phyloP scores from a whole-genome alignment of 768 basidiomycete genomes.

The Cubamyces sp. region DNA sequence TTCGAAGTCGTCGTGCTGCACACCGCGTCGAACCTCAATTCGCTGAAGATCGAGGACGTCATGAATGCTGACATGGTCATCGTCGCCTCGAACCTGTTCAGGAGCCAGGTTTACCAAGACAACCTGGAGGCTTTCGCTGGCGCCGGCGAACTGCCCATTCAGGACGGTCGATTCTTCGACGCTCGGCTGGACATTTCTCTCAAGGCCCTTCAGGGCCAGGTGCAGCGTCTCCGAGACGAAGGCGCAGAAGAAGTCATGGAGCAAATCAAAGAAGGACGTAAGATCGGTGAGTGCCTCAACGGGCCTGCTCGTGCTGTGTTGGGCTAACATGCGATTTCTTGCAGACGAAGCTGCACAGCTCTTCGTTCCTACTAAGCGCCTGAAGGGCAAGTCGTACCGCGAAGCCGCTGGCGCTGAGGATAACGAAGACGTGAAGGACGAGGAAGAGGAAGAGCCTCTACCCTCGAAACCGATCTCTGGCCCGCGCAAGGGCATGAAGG shows the following conservation, averaged over 20 bases:
- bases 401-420: slow-evolving; percentile 47
- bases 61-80: slow-evolving; percentile 85
- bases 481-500: slow-evolving; percentile 40
- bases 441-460: not conserved
- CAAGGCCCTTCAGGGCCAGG: slow-evolving; percentile 62
- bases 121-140: slow-evolving; percentile 75
- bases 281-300: slow-evolving; percentile 50
- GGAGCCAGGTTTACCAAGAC: slow-evolving; percentile 73
- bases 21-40: slow-evolving; percentile 72
- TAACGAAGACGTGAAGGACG: slow-evolving; percentile 12
- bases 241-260: slow-evolving; percentile 65
- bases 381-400: slow-evolving; percentile 77
- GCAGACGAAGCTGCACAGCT: slow-evolving; percentile 57
- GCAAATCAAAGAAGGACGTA: slow-evolving; percentile 64
- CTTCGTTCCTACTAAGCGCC: slow-evolving; percentile 59
- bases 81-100: slow-evolving; percentile 85
- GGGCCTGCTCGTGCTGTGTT: not conserved
- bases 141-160: slow-evolving; percentile 68
- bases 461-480: slow-evolving; percentile 3
- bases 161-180: slow-evolving; percentile 88
- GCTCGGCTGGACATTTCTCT: slow-evolving; percentile 73
- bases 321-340: slow-evolving; percentile 25
- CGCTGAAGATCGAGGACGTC: slow-evolving; percentile 70
- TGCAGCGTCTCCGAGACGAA: slow-evolving; percentile 66
- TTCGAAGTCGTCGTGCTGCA: slow-evolving; percentile 71